These are phyloP conservation scores for Lecanoromycetidae sp. DNA, from an alignment of 2,329 filamentous ascomycete genomes.

Conservation along the genomic window DNA sequence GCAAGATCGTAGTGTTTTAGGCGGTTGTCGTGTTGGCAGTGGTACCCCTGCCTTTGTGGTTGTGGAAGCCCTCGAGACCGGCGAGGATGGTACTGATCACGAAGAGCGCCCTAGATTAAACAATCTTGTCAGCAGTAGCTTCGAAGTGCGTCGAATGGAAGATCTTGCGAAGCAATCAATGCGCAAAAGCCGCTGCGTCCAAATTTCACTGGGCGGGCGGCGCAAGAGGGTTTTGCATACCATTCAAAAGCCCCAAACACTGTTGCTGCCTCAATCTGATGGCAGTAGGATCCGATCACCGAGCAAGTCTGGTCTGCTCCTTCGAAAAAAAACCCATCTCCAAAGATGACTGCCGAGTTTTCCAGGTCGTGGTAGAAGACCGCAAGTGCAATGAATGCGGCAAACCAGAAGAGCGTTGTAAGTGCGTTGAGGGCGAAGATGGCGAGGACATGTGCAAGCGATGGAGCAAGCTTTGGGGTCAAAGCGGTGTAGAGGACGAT, in stretches of 20 bases:
- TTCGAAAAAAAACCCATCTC: neutral
- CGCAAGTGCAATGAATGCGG: conserved; percentile 67
- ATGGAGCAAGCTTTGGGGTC: conserved; percentile 44
- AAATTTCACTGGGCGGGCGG: neutral
- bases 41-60: neutral
- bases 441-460: conserved; percentile 36
- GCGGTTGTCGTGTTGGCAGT: neutral
- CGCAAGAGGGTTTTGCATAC: conserved; percentile 7
- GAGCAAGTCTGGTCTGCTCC: neutral
- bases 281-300: neutral
- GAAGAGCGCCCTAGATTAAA: conserved; percentile 7
- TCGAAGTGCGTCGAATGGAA: neutral
- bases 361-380: conserved; percentile 31
- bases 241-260: conserved; percentile 13
- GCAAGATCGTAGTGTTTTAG: neutral
- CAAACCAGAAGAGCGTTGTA: conserved; percentile 84
- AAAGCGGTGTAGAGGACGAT: conserved; percentile 55
- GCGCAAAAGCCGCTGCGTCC: neutral
- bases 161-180: neutral
- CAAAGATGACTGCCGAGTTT: too few species aligned
- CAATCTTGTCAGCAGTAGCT: neutral
- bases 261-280: neutral
- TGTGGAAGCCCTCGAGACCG: conserved; percentile 1
- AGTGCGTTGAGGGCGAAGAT: conserved; percentile 57
- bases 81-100: conserved; percentile 2